Percentiles rank a stretch among this genome's conserved stretches.
Conservation (phyloP, 2,329 filamentous ascomycete species). For the Metarhizium brunneum region DNA sequence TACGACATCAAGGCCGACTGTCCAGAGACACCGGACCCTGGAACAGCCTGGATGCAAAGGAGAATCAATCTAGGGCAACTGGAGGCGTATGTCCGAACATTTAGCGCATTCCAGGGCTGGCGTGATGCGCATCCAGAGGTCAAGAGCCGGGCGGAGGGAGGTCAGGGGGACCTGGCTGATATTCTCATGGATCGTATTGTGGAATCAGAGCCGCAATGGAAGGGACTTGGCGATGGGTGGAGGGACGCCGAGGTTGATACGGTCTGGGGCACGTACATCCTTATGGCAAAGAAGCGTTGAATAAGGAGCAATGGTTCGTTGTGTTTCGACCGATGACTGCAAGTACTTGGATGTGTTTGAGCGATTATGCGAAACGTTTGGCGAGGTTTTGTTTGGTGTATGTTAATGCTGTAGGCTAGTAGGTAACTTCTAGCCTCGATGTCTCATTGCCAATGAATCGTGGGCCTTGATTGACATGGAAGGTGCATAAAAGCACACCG, state of each 20-base stretch:
- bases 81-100: conserved; percentile 53
- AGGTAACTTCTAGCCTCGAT: no score
- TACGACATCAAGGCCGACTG: conserved; percentile 45
- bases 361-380: no score
- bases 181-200: conserved; percentile 50
- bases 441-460: background rate
- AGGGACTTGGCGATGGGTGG: conserved; percentile 37
- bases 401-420: no score
- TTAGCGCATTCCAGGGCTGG: conserved; percentile 51
- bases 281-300: conserved; percentile 40
- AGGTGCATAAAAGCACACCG: background rate
- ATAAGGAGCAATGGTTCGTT: background rate
- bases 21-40: conserved; percentile 20
- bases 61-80: conserved; percentile 46
- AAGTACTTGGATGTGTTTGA: no score
- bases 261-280: conserved; percentile 52
- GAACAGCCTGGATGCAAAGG: conserved; percentile 40
- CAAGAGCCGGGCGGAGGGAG: conserved; percentile 41
- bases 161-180: conserved; percentile 53
- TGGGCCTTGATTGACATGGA: background rate
- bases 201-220: conserved; percentile 43
- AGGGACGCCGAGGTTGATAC: conserved; percentile 43
- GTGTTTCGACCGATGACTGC: no score
- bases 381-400: no score
- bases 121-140: conserved; percentile 41